Evolutionary conservation across 1,284 basidiomycete genomes (phyloP).

Genomic region (Ustilago bromivora): DNA sequence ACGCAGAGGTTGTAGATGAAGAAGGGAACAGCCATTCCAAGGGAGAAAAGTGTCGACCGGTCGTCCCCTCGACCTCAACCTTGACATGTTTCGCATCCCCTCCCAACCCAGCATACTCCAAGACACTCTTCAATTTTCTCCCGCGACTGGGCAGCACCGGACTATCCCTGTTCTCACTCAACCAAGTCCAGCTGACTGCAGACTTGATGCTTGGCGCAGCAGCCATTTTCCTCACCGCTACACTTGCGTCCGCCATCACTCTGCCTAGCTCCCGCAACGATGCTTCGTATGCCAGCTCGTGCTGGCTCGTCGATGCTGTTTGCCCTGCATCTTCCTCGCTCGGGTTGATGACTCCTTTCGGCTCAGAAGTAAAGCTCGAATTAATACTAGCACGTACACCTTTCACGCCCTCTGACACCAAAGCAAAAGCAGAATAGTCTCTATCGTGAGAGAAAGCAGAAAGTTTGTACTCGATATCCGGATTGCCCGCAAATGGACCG

Average conservation of each 20-base stretch:
- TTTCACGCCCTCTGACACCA: slow-evolving; percentile 77
- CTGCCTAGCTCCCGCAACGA: slow-evolving; percentile 51
- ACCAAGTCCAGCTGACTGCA: slow-evolving; percentile 82
- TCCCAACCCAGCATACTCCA: slow-evolving; percentile 62
- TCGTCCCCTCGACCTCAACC: slow-evolving; percentile 47
- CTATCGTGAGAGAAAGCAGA: slow-evolving; percentile 77
- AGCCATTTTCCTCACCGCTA: slow-evolving; percentile 38
- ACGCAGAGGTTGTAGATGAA: not conserved
- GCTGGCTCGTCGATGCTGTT: slow-evolving; percentile 26
- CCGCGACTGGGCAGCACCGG: slow-evolving; percentile 73
- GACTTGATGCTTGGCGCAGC: slow-evolving; percentile 76
- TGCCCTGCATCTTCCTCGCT: slow-evolving; percentile 28
- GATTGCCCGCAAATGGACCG: slow-evolving; percentile 70
- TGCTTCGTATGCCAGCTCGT: slow-evolving; percentile 65
- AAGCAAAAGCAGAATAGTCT: slow-evolving; percentile 79
- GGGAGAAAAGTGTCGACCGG: slow-evolving; percentile 31
- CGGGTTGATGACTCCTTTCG: slow-evolving; percentile 34
- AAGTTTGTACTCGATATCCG: slow-evolving; percentile 77
- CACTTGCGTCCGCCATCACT: slow-evolving; percentile 54
- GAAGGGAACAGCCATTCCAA: slow-evolving; percentile 15
- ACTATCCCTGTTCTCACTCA: slow-evolving; percentile 84
- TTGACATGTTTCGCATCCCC: slow-evolving; percentile 63
- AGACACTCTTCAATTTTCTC: slow-evolving; percentile 27
- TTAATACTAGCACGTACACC: slow-evolving; percentile 78
- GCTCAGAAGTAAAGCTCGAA: slow-evolving; percentile 71